phyloP scores from a whole-genome alignment of 2,329 filamentous ascomycete genomes.

The Gremmenia infestans region DNA sequence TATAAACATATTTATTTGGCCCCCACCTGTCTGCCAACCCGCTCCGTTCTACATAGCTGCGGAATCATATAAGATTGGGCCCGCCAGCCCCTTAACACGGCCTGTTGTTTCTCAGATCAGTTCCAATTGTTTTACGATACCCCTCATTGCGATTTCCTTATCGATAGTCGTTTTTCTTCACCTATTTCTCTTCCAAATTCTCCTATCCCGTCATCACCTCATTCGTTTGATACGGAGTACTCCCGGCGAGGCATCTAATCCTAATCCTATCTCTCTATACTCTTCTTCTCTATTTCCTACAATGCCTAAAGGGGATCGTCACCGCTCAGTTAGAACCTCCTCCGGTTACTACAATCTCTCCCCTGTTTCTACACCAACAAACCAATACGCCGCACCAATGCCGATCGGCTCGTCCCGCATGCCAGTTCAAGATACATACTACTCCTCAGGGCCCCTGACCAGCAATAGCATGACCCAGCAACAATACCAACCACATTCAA shows the following conservation, averaged over 20 bases:
- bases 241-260: constrained; percentile 28
- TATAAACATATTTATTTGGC: constrained; percentile 21
- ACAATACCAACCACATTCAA: constrained; percentile 7
- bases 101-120: constrained; percentile 19
- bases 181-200: constrained; percentile 10
- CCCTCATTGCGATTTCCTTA: constrained; percentile 19
- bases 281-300: constrained; percentile 7
- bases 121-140: constrained; percentile 20
- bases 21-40: constrained; percentile 15
- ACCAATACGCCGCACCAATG: constrained; percentile 15
- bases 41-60: constrained; percentile 13
- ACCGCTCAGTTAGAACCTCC: constrained; percentile 20
- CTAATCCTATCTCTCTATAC: constrained; percentile 17
- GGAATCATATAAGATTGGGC: constrained; percentile 25
- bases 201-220: constrained; percentile 18
- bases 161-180: constrained; percentile 7
- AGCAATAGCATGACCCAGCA: constrained; percentile 13
- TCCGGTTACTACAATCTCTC: constrained; percentile 21
- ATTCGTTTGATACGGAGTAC: constrained; percentile 21
- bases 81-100: constrained; percentile 18
- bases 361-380: constrained; percentile 18
- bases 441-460: constrained; percentile 1
- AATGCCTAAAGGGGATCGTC: constrained; percentile 26
- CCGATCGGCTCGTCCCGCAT: constrained; percentile 5
- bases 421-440: constrained; percentile 2